These are phyloP conservation scores for Backusella tuberculispora DNA, from an alignment of 192 early-diverging fungal species.

Conservation along the genomic window DNA sequence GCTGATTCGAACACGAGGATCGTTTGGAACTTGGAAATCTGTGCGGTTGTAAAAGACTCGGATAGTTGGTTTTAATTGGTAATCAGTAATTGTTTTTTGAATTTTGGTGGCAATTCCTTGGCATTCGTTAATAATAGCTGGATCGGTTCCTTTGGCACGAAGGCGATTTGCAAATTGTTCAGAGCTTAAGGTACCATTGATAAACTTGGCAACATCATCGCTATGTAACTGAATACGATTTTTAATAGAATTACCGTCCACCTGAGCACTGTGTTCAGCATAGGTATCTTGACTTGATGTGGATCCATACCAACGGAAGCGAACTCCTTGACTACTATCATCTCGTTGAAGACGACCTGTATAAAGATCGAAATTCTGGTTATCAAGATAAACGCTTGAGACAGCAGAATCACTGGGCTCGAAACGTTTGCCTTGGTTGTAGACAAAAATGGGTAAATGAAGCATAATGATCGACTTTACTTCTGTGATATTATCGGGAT, in stretches of 20 bases:
- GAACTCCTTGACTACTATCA: constrained; percentile 40
- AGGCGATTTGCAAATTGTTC: constrained; percentile 64
- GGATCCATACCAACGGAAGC: constrained; percentile 41
- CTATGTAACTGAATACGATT: constrained; percentile 33
- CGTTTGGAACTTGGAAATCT: constrained; percentile 52
- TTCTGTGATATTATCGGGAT: constrained; percentile 47
- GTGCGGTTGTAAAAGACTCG: constrained; percentile 44
- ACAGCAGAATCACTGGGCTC: constrained; percentile 39
- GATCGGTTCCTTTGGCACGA: constrained; percentile 66
- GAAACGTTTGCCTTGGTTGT: constrained; percentile 49
- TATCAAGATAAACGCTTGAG: constrained; percentile 43
- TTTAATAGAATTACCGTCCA: constrained; percentile 38
- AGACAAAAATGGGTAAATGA: constrained; percentile 50
- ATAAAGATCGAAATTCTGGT: constrained; percentile 38
- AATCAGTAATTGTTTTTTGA: constrained; percentile 36
- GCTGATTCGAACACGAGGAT: constrained; percentile 59
- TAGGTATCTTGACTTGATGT: constrained; percentile 29
- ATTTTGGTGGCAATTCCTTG: constrained; percentile 28
- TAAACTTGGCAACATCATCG: constrained; percentile 25
- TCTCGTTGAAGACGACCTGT: constrained; percentile 38
- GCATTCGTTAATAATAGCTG: constrained; percentile 64
- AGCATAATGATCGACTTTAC: constrained; percentile 46
- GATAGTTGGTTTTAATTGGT: constrained; percentile 27
- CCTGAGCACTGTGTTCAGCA: constrained; percentile 36
- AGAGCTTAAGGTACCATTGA: constrained; percentile 25